phyloP scores from a whole-genome alignment of 495 filamentous ascomycete genomes.

The Hyaloscypha variabilis region DNA sequence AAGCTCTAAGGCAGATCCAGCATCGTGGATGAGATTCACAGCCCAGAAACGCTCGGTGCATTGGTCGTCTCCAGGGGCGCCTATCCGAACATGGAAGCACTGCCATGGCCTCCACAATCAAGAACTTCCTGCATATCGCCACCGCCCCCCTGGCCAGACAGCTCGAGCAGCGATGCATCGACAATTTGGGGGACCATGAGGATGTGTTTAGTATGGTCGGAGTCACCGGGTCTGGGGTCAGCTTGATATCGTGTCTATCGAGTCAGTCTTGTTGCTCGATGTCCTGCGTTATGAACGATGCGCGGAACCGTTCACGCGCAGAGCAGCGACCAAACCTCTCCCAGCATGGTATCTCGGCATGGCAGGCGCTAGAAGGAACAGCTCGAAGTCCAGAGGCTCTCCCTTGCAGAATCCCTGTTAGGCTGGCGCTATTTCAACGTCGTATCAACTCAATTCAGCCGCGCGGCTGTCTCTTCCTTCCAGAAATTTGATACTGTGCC shows the following conservation, averaged over 20 bases:
- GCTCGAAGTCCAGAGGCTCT: background rate
- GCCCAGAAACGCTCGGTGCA: background rate
- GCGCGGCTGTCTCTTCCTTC: background rate
- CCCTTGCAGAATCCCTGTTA: background rate
- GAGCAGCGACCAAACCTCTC: background rate
- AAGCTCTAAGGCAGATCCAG: background rate
- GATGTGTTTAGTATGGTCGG: no score
- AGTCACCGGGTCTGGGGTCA: no score
- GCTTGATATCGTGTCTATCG: background rate
- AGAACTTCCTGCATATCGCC: no score
- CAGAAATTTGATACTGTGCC: background rate
- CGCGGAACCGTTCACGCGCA: background rate
- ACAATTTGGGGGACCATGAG: no score
- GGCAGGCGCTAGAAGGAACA: background rate
- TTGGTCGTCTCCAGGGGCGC: background rate
- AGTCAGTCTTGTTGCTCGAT: conserved; percentile 6
- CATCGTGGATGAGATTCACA: background rate
- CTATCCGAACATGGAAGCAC: background rate
- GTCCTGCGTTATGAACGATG: conserved; percentile 15
- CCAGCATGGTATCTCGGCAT: background rate
- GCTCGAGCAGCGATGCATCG: background rate
- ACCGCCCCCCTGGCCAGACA: no score
- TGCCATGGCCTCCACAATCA: background rate
- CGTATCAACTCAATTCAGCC: background rate
- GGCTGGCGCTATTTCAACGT: conserved; percentile 1